Base-by-base conservation (phyloP, 2,329 filamentous ascomycete species). In the Macrophomina tecta region DNA sequence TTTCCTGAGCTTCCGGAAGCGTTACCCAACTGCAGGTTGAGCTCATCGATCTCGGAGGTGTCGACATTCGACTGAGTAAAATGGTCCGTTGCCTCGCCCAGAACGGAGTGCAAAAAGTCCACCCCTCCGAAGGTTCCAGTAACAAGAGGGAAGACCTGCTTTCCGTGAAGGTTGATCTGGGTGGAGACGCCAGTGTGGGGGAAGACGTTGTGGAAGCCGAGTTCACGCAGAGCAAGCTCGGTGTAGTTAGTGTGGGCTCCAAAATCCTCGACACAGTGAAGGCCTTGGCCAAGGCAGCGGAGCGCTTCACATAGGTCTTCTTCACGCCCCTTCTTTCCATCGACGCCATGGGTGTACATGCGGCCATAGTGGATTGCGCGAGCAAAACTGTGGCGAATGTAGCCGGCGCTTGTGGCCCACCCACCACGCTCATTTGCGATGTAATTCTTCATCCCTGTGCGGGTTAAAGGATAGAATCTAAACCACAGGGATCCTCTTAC, bases 391-490 rank as follows among this genome's bases (percentile, higher is more conserved):
- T 86, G 78, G 51, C 77, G 79, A 68, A 97, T 85, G 74, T 94
- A 97, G 46, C 91, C 94, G 7, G 91, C 83, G 69, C 93, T 97
- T 23, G 95, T 99, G 1, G 94, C 92, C 91, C 94, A 97, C 48
- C 87, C 86, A 4, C 93, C 92, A 14, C 81, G 83, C 77, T 98
- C 94, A 74, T 97, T 98, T 68, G 94, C 89, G 71, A 99, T 98
- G 78, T 99, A 99, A 77, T 98, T 98, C 80, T 98, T 99, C 94
- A 99, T 97, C n/a, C 94, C 94, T 74, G 40, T 18, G 16, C 18
- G 16, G 9, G 34, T 68, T 49, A 68, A 40, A 32, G 14, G 11
- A 3, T 11, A 40, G 45, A 52, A 38, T 2, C 14, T 14, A 8
- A 9, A 7, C 4, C 3, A 30, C 11, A 49, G 8, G 28, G 6